These are phyloP conservation scores for Chlamydomonas reinhardtii DNA, from an alignment of 163 green algal genomes.

Conservation along the genomic window DNA sequence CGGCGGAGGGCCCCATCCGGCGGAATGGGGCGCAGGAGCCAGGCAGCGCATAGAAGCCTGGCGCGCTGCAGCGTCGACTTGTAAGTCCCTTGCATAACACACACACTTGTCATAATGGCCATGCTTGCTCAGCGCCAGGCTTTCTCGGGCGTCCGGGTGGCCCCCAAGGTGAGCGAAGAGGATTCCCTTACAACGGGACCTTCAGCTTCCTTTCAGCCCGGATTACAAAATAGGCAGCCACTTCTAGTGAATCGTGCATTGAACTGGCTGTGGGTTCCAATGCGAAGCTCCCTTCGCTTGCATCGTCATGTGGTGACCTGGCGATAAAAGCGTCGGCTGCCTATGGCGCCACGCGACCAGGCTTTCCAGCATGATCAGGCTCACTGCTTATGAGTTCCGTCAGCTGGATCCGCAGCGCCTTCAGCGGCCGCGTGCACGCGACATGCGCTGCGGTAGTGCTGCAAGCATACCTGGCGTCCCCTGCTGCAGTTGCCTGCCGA, in stretches of 20 bases:
- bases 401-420: background rate
- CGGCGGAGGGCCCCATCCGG: too few species aligned
- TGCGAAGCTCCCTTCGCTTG: background rate
- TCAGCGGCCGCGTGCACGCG: background rate
- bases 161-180: constrained; percentile 23
- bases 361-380: too few species aligned
- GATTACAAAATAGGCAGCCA: background rate
- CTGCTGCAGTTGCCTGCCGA: background rate
- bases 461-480: background rate
- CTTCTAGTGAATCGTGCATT: background rate
- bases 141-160: constrained; percentile 9
- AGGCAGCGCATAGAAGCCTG: too few species aligned
- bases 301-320: background rate
- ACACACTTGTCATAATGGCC: constrained; percentile 4
- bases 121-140: constrained; percentile 46
- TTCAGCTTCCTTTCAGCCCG: background rate
- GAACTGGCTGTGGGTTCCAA: too few species aligned
- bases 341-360: too few species aligned
- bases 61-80: too few species aligned
- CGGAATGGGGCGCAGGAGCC: too few species aligned
- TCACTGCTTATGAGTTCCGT: too few species aligned
- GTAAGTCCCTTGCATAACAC: too few species aligned
- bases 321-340: too few species aligned
- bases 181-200: background rate
- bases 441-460: background rate